phyloP scores from a whole-genome alignment of 306 rosid genomes.

The Cucumis melo region DNA sequence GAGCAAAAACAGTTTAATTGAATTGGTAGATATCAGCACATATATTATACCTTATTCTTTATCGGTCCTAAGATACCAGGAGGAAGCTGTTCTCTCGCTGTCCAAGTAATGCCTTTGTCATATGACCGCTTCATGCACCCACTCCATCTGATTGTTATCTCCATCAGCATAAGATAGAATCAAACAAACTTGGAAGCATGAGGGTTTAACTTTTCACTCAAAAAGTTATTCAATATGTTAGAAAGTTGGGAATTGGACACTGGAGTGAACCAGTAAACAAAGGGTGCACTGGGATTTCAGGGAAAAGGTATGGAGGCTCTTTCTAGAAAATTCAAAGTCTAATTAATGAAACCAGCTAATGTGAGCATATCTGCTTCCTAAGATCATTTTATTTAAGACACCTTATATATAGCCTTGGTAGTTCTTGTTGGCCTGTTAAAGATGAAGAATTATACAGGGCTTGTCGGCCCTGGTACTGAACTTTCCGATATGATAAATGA shows the following conservation, averaged over 20 bases:
- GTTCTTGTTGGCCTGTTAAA: background rate
- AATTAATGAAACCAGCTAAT: background rate
- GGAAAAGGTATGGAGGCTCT: background rate
- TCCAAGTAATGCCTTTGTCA: conserved; percentile 73
- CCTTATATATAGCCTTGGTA: background rate
- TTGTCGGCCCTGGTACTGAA: background rate
- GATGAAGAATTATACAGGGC: background rate
- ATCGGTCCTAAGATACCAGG: conserved; percentile 96
- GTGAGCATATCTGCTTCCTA: background rate
- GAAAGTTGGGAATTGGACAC: background rate
- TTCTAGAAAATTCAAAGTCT: background rate
- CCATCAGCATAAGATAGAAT: background rate
- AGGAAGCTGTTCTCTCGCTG: conserved; percentile 86
- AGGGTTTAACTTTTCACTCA: background rate
- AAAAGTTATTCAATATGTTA: background rate
- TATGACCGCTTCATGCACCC: conserved; percentile 77
- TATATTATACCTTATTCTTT: conserved; percentile 62
- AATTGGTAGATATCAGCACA: background rate
- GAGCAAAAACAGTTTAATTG: background rate
- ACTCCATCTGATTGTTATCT: conserved; percentile 56
- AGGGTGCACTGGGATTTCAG: background rate
- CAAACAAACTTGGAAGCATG: background rate
- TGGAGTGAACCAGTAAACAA: background rate
- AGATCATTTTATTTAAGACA: background rate
- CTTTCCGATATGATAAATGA: background rate